Evolutionary conservation across 305 asterid species (phyloP).

Genomic region (Solanum hybrid): DNA sequence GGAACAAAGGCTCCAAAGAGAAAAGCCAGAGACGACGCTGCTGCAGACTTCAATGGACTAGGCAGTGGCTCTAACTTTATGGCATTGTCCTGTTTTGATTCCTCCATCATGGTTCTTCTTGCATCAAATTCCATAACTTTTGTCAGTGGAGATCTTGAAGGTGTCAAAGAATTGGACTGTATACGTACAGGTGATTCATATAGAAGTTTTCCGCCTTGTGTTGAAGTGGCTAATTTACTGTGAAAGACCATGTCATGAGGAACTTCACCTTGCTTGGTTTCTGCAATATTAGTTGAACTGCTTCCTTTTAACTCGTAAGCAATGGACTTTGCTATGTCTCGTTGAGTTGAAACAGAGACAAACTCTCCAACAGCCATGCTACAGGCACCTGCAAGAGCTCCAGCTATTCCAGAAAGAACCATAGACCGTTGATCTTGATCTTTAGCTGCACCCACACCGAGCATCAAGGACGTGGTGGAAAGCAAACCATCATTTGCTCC

Average conservation of each 20-base stretch:
- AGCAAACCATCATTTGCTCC: constrained; percentile 58
- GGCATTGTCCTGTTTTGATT: background rate
- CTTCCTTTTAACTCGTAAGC: background rate
- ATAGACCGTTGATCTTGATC: constrained; percentile 29
- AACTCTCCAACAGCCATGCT: constrained; percentile 71
- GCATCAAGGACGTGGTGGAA: constrained; percentile 50
- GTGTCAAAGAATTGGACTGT: constrained; percentile 3
- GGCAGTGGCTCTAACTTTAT: constrained; percentile 16
- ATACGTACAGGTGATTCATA: background rate
- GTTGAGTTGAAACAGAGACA: constrained; percentile 54
- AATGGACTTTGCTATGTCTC: constrained; percentile 32
- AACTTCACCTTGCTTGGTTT: background rate
- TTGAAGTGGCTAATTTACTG: background rate
- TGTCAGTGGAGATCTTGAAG: constrained; percentile 15
- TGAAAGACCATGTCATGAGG: background rate
- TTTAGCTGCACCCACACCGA: constrained; percentile 48
- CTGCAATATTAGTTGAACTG: background rate
- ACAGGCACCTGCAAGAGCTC: constrained; percentile 53
- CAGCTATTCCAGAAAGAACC: constrained; percentile 36
- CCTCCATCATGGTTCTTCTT: background rate
- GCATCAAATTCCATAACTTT: constrained; percentile 8
- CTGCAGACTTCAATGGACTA: constrained; percentile 42
- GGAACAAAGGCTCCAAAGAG: constrained; percentile 46
- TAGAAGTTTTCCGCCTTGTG: background rate
- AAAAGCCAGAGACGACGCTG: constrained; percentile 42